Conservation (phyloP, 1,139 yeast genomes). For the Meyerozyma smithsonii region DNA sequence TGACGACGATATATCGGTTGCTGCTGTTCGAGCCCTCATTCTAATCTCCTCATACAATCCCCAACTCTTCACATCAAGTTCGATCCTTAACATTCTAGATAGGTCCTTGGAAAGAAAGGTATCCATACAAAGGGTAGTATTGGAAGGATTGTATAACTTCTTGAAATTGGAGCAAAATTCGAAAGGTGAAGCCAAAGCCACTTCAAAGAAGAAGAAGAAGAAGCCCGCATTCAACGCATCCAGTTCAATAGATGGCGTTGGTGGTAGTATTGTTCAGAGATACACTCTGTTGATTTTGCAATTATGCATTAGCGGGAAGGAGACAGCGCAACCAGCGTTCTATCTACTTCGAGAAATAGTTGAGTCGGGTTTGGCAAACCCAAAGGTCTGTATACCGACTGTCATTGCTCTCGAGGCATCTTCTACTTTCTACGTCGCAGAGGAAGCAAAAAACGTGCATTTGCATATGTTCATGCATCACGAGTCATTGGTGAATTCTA, state of each 20-base stretch:
- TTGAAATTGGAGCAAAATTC: slow-evolving; percentile 30
- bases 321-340: slow-evolving; percentile 46
- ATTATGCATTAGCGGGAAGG: slow-evolving; percentile 45
- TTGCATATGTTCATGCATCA: slow-evolving; percentile 55
- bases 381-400: slow-evolving; percentile 63
- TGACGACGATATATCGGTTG: slow-evolving; percentile 30
- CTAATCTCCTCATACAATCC: slow-evolving; percentile 59
- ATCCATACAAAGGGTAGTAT: slow-evolving; percentile 13
- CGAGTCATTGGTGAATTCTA: slow-evolving; percentile 64
- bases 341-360: slow-evolving; percentile 52
- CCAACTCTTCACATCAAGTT: slow-evolving; percentile 51
- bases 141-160: background rate
- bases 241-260: slow-evolving; percentile 59
- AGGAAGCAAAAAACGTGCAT: slow-evolving; percentile 51
- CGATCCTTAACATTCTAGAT: slow-evolving; percentile 52
- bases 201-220: slow-evolving; percentile 29
- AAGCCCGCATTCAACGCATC: slow-evolving; percentile 9
- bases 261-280: slow-evolving; percentile 67
- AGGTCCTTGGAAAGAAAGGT: slow-evolving; percentile 30
- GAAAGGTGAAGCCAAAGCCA: slow-evolving; percentile 43
- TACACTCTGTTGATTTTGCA: slow-evolving; percentile 46
- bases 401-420: slow-evolving; percentile 68
- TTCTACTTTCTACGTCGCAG: slow-evolving; percentile 34
- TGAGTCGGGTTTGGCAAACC: slow-evolving; percentile 68
- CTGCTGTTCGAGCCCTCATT: slow-evolving; percentile 55